These are phyloP conservation scores for Mucor mucedo DNA, from an alignment of 371 early-diverging fungal genomes.

Conservation along the genomic window DNA sequence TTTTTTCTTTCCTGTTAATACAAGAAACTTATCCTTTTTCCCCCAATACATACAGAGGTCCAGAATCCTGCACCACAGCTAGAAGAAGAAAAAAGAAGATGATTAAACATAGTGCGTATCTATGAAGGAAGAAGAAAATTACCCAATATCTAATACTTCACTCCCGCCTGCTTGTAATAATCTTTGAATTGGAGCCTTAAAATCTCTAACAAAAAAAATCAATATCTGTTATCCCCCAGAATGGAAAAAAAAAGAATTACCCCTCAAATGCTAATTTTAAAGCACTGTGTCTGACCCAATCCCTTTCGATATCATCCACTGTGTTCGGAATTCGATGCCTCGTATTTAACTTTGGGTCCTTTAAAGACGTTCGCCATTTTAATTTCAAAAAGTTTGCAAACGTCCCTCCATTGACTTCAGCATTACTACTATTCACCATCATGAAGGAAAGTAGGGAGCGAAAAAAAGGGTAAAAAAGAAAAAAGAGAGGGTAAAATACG, in stretches of 20 bases:
- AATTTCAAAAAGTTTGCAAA: slow-evolving; percentile 26
- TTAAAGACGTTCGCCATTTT: slow-evolving; percentile 29
- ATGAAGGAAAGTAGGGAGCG: background rate
- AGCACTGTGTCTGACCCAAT: slow-evolving; percentile 49
- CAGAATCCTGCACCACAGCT: slow-evolving; percentile 53
- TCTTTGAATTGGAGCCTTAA: slow-evolving; percentile 44
- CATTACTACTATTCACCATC: slow-evolving; percentile 12
- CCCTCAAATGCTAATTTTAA: slow-evolving; percentile 48
- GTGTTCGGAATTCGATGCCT: slow-evolving; percentile 26
- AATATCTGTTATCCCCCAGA: background rate
- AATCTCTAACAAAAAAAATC: slow-evolving; percentile 31
- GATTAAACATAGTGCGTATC: background rate
- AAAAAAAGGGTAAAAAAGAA: too few relatives aligned
- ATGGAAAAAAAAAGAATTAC: slow-evolving; percentile 16
- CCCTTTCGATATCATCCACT: slow-evolving; percentile 45
- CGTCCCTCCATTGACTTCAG: slow-evolving; percentile 4
- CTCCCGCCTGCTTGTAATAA: slow-evolving; percentile 44
- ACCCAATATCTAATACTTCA: slow-evolving; percentile 54
- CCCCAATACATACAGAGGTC: slow-evolving; percentile 37
- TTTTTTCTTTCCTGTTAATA: background rate
- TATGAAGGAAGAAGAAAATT: slow-evolving; percentile 10
- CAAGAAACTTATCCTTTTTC: too few relatives aligned
- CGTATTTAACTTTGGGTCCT: slow-evolving; percentile 26
- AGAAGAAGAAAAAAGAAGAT: background rate
- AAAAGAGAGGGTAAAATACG: background rate